phyloP scores from a whole-genome alignment of 2,329 filamentous ascomycete species.

The Penicillium oxalicum region DNA sequence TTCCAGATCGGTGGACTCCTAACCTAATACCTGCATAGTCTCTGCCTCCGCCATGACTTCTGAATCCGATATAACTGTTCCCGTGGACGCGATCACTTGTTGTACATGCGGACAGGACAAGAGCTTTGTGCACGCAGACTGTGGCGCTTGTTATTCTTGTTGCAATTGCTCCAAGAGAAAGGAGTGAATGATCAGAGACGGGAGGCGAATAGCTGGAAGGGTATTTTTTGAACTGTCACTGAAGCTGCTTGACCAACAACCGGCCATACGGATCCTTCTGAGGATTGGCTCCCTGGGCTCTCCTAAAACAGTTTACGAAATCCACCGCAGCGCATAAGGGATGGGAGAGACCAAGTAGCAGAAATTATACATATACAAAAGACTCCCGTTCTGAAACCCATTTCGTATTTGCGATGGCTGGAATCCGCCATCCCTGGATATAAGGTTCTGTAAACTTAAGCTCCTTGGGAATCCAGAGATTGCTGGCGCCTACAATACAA shows the following conservation, averaged over 20 bases:
- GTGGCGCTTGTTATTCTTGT: no score
- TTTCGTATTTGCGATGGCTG: background rate
- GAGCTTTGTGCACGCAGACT: background rate
- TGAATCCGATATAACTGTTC: constrained; percentile 3
- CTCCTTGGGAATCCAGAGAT: constrained; percentile 8
- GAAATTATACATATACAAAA: constrained; percentile 5
- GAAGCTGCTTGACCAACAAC: constrained; percentile 2
- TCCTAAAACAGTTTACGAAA: background rate
- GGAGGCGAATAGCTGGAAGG: background rate
- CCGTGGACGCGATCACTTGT: constrained; percentile 5
- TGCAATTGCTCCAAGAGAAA: no score
- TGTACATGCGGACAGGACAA: constrained; percentile 3
- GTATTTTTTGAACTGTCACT: background rate
- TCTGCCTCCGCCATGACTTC: constrained; percentile 2
- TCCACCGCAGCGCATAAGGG: background rate
- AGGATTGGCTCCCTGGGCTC: background rate
- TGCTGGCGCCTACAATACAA: constrained; percentile 16
- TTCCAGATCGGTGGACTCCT: constrained; percentile 1
- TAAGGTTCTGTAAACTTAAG: constrained; percentile 8
- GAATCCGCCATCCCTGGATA: constrained; percentile 1
- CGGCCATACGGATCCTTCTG: background rate
- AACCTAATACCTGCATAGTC: constrained; percentile 4
- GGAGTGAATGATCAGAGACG: no score
- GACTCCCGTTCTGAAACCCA: constrained; percentile 1
- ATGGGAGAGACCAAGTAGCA: constrained; percentile 2